Evolutionary conservation across 305 asterid genomes (phyloP).

Genomic region (Ajuga reptans): DNA sequence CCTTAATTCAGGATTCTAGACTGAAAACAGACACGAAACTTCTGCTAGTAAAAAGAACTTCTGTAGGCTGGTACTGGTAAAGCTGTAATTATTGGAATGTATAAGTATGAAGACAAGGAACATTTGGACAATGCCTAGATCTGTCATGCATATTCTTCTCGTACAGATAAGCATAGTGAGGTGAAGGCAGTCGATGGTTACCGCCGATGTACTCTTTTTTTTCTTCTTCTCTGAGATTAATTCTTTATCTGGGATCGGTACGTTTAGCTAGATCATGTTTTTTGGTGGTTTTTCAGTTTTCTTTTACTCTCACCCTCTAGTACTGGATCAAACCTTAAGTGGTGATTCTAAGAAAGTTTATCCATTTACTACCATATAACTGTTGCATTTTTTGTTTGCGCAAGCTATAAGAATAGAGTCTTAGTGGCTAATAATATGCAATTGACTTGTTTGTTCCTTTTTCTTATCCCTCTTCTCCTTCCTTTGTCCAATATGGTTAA

Average conservation of each 20-base stretch:
- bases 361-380: not conserved
- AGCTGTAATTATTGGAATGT: not conserved
- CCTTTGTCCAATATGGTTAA: not conserved
- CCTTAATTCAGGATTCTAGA: not conserved
- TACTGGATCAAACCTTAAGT: not conserved
- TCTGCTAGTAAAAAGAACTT: not conserved
- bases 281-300: not conserved
- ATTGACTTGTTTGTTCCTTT: constrained; percentile 4
- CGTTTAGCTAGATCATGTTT: not conserved
- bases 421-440: not conserved
- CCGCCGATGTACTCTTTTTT: not conserved
- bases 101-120: not conserved
- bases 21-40: not conserved
- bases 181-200: not conserved
- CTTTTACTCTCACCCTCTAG: constrained; percentile 2
- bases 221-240: not conserved
- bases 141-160: not conserved
- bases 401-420: not conserved
- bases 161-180: not conserved
- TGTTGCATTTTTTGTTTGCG: not conserved
- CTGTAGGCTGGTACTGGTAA: not conserved
- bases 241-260: not conserved
- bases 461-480: not conserved
- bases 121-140: not conserved
- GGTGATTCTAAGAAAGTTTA: not conserved